Conservation (phyloP, 768 basidiomycete species). For the Cystofilobasidium ferigula region DNA sequence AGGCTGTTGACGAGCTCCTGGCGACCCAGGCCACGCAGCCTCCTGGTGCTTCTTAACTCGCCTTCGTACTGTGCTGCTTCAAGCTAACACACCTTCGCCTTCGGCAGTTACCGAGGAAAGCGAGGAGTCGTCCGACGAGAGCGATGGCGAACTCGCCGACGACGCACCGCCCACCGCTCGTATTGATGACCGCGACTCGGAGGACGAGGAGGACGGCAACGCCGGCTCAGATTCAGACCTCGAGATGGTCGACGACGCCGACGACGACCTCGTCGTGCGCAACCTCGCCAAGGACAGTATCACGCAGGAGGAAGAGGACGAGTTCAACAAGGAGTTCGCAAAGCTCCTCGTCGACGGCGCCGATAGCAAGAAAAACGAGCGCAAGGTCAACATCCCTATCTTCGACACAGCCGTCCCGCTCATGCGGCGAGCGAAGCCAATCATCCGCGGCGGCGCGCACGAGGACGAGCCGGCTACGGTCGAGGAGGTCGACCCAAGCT, state of each 20-base stretch:
- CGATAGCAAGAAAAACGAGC: conserved; percentile 75
- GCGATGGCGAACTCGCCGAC: conserved; percentile 16
- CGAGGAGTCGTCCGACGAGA: conserved; percentile 22
- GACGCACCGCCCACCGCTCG: not conserved
- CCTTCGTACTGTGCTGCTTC: not conserved
- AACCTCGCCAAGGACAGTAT: conserved; percentile 11
- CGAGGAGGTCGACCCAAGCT: conserved; percentile 31
- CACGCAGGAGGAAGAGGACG: conserved; percentile 42
- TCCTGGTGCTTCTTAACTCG: conserved; percentile 43
- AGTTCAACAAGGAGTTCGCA: conserved; percentile 89
- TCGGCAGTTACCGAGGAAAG: conserved; percentile 42
- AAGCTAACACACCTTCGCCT: too few relatives aligned
- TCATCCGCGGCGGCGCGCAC: conserved; percentile 33
- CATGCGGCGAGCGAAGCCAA: conserved; percentile 32
- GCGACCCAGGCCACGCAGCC: conserved; percentile 53
- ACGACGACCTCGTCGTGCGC: conserved; percentile 36
- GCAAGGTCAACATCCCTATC: conserved; percentile 70
- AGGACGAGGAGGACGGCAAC: conserved; percentile 23
- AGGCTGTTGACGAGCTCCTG: conserved; percentile 83
- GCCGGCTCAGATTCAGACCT: not conserved
- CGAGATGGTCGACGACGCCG: conserved; percentile 77
- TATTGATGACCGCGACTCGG: conserved; percentile 17
- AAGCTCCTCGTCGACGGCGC: conserved; percentile 86
- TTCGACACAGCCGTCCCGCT: conserved; percentile 75
- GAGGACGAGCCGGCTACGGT: conserved; percentile 34